Percentiles rank a stretch among this genome's conserved stretches.
Conservation (phyloP, 768 basidiomycete species). For the Trametes sanguinea region DNA sequence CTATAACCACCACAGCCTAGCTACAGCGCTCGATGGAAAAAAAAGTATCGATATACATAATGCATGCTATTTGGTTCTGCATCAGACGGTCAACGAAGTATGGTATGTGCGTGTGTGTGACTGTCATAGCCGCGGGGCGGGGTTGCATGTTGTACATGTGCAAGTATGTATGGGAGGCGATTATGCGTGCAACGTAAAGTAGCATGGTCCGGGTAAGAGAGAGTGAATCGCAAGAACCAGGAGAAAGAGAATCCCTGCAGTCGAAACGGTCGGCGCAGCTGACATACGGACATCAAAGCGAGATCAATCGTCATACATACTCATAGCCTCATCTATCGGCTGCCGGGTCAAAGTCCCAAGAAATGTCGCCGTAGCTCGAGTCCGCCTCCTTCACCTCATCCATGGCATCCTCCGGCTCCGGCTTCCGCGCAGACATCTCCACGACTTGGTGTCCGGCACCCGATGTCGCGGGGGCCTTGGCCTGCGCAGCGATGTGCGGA, state of each 20-base stretch:
- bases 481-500: neutral
- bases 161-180: neutral
- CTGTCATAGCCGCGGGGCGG: neutral
- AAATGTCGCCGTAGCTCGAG: conserved; percentile 25
- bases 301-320: neutral
- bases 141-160: neutral
- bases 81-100: neutral
- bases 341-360: conserved; percentile 15
- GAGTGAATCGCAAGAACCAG: neutral
- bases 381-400: conserved; percentile 18
- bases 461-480: neutral
- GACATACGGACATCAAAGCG: neutral
- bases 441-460: neutral
- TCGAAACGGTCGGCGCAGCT: neutral
- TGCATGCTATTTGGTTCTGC: neutral
- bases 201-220: neutral
- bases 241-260: neutral
- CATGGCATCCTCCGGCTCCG: conserved; percentile 8
- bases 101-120: too few relatives aligned
- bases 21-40: neutral
- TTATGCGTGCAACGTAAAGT: neutral
- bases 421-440: conserved; percentile 14
- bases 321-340: conserved; percentile 10
- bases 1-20: neutral
- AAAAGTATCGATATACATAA: conserved; percentile 2